Conservation (phyloP, 176 grass and related monocot species). For the Bolboschoenus planiculmis region DNA sequence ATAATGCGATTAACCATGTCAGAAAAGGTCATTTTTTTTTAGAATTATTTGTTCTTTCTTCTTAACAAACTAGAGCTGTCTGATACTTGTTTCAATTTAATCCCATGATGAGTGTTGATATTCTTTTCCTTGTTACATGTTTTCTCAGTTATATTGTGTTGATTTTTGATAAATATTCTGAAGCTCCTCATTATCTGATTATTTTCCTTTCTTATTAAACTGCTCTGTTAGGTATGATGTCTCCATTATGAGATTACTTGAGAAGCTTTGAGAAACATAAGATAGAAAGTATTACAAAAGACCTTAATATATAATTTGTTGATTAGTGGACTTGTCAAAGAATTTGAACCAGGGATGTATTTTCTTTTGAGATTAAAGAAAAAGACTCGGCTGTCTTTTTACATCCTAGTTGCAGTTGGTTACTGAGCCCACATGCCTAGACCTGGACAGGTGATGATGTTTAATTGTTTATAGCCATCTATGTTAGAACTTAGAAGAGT, state of each 20-base stretch:
- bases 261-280: not conserved
- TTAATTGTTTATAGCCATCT: not conserved
- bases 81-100: constrained; percentile 7
- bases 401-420: not conserved
- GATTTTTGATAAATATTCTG: not conserved
- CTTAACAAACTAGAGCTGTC: not conserved
- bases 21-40: not conserved
- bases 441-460: no score
- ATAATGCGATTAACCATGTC: not conserved
- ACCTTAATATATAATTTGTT: not conserved
- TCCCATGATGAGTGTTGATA: not conserved
- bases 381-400: not conserved
- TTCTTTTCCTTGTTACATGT: constrained; percentile 5
- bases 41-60: not conserved
- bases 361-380: not conserved
- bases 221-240: constrained; percentile 2
- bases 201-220: not conserved
- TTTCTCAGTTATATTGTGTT: not conserved
- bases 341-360: not conserved
- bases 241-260: not conserved
- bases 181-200: not conserved
- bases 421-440: not conserved
- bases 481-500: not conserved
- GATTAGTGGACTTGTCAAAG: not conserved
- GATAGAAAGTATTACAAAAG: not conserved